Conservation (phyloP, 1,284 basidiomycete genomes). For the Xanthoconium separans region DNA sequence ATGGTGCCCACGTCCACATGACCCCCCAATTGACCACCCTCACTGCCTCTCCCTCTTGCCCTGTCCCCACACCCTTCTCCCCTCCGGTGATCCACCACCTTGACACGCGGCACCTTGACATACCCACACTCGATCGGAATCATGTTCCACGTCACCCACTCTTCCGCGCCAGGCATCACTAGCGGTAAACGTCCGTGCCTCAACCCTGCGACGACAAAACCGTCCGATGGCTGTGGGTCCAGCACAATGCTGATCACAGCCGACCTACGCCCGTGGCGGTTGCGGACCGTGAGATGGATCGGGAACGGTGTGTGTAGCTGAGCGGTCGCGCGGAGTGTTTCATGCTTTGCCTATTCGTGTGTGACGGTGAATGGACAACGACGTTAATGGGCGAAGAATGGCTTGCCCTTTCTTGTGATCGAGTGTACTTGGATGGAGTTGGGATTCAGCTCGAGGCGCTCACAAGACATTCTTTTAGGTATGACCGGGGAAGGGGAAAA, state of each 20-base stretch:
- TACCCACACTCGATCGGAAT: constrained; percentile 73
- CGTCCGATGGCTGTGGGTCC: constrained; percentile 61
- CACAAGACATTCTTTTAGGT: too few relatives aligned
- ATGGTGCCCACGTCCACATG: constrained; percentile 1
- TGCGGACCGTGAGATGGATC: constrained; percentile 61
- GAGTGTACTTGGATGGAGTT: too few relatives aligned
- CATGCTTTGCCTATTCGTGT: too few relatives aligned
- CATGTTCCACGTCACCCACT: constrained; percentile 60
- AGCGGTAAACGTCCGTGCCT: constrained; percentile 62
- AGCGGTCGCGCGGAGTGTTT: too few relatives aligned
- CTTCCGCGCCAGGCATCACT: constrained; percentile 68
- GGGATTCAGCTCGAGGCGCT: too few relatives aligned
- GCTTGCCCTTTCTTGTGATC: too few relatives aligned
- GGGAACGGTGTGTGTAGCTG: constrained; percentile 59
- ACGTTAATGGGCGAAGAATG: too few relatives aligned
- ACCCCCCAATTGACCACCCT: constrained; percentile 40
- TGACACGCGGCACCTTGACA: constrained; percentile 56
- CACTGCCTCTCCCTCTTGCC: constrained; percentile 42
- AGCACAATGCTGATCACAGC: constrained; percentile 62
- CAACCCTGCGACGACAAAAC: constrained; percentile 71
- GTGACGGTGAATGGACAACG: too few relatives aligned
- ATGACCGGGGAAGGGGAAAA: too few relatives aligned
- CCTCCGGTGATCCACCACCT: constrained; percentile 55
- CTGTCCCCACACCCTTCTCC: constrained; percentile 24
- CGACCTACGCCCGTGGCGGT: constrained; percentile 58